Conservation (phyloP, 257 asterid species). For the Solanum etuberosum region DNA sequence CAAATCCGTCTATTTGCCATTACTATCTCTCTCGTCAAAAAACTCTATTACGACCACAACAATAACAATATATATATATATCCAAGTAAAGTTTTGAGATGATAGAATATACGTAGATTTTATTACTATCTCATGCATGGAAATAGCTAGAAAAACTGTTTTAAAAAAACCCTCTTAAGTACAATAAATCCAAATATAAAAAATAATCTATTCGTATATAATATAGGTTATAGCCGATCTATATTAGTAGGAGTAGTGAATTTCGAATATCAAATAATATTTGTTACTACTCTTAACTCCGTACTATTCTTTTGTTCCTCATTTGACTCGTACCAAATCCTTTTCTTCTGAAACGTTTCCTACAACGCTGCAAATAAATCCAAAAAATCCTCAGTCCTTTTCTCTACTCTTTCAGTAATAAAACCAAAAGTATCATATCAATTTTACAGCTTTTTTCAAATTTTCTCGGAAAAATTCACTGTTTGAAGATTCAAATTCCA, state of each 20-base stretch:
- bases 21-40: background rate
- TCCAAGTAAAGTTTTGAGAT: too few relatives aligned
- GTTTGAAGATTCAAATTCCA: background rate
- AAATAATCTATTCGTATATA: too few relatives aligned
- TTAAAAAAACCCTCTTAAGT: fast-evolving
- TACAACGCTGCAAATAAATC: background rate
- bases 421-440: background rate
- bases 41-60: background rate
- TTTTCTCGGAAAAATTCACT: background rate
- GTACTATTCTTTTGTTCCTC: background rate
- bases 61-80: too few relatives aligned
- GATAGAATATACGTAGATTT: fast-evolving
- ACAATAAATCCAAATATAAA: too few relatives aligned
- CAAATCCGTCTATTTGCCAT: too few relatives aligned
- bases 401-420: background rate
- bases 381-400: background rate
- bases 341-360: background rate
- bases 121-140: fast-evolving
- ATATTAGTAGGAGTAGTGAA: background rate
- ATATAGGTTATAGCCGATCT: too few relatives aligned
- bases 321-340: background rate
- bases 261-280: background rate
- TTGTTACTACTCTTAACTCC: background rate
- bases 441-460: background rate
- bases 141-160: fast-evolving